Percentiles rank a stretch among this genome's conserved stretches.
phyloP scores from a whole-genome alignment of 2,329 filamentous ascomycete species.

The Fusarium euwallaceae region DNA sequence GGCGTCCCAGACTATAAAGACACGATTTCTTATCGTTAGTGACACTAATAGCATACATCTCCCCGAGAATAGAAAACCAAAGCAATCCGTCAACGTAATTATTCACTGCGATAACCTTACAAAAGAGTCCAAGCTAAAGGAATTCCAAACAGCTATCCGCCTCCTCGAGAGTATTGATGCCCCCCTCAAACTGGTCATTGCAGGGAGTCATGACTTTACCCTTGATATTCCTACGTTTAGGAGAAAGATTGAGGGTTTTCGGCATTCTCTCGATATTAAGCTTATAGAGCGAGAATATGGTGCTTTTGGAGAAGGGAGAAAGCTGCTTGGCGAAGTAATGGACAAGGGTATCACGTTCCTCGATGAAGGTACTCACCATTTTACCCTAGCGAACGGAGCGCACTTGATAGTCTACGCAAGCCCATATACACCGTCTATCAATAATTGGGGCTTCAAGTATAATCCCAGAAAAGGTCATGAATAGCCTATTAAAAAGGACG shows the following conservation, averaged over 20 bases:
- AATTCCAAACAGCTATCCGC: constrained; percentile 54
- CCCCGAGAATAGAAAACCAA: not conserved
- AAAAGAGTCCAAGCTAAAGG: constrained; percentile 56
- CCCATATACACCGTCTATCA: constrained; percentile 57
- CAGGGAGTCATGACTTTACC: constrained; percentile 60
- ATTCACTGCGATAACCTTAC: constrained; percentile 66
- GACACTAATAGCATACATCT: constrained; percentile 21
- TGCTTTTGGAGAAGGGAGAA: no score
- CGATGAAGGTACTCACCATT: constrained; percentile 57
- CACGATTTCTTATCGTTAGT: constrained; percentile 22
- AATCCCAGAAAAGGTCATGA: constrained; percentile 31
- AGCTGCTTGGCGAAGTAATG: no score
- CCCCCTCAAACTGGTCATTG: constrained; percentile 61
- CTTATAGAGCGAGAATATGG: no score
- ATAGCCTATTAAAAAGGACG: constrained; percentile 37
- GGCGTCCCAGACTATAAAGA: not conserved
- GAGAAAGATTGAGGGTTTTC: no score
- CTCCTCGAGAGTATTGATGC: constrained; percentile 56
- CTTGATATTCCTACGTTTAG: constrained; percentile 50
- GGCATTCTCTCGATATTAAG: no score
- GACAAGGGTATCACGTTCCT: constrained; percentile 51
- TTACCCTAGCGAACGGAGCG: constrained; percentile 58
- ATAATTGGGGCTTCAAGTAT: constrained; percentile 60
- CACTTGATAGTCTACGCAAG: constrained; percentile 59
- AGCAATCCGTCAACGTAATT: constrained; percentile 52